phyloP scores from a whole-genome alignment of 2,329 filamentous ascomycete species.

The Stemphylium lycopersici region DNA sequence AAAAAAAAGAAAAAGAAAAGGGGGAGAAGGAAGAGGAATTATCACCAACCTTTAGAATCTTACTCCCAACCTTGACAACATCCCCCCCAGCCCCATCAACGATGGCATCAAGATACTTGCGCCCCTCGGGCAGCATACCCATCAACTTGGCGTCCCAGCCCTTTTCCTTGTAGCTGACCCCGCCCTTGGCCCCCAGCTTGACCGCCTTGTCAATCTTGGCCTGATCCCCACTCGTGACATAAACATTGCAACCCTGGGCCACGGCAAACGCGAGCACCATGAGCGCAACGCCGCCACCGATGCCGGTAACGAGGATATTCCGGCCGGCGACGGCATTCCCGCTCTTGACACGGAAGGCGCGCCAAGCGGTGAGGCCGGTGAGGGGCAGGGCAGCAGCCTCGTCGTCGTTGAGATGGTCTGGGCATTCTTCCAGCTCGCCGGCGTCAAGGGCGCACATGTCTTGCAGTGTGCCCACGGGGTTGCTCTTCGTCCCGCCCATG shows the following conservation, averaged over 20 bases:
- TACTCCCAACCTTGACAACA: constrained; percentile 71
- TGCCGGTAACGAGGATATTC: constrained; percentile 86
- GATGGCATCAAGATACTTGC: constrained; percentile 78
- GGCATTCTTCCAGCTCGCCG: constrained; percentile 76
- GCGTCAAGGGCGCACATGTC: constrained; percentile 75
- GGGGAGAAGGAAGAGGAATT: background rate
- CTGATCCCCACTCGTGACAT: constrained; percentile 75
- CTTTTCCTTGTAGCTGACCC: constrained; percentile 79
- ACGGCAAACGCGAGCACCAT: constrained; percentile 81
- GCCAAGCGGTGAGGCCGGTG: constrained; percentile 86
- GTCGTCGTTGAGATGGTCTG: constrained; percentile 70
- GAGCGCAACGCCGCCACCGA: constrained; percentile 89
- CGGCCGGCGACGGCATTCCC: constrained; percentile 66
- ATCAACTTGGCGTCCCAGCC: constrained; percentile 81
- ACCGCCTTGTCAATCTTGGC: constrained; percentile 77
- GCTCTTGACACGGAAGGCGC: constrained; percentile 81
- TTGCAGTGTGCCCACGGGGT: constrained; percentile 72
- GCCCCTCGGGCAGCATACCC: constrained; percentile 65
- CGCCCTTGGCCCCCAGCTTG: constrained; percentile 76
- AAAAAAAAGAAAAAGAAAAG: background rate
- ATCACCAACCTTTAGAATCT: constrained; percentile 66
- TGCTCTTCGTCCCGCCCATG: constrained; percentile 70
- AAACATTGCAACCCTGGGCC: constrained; percentile 75
- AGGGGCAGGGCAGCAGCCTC: constrained; percentile 87
- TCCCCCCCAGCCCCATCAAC: constrained; percentile 92